Evolutionary conservation across 805 yeast genomes (phyloP), one percentile per base, ranked within the genome.

Genomic region (Metschnikowia henanensis): DNA sequence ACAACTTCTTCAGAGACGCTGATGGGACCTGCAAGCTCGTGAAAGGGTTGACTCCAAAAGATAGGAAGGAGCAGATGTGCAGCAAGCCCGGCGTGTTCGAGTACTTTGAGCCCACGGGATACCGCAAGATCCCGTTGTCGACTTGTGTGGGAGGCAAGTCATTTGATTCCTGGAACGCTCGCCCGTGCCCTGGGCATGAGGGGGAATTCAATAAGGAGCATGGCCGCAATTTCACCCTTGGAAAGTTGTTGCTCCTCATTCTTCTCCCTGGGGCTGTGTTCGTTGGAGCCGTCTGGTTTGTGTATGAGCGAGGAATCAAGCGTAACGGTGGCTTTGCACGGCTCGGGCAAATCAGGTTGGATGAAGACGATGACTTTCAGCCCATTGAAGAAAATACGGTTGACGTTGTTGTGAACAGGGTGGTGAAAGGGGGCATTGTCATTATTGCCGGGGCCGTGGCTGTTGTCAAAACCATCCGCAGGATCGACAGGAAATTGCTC

Each of bases 1-100:
- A 82, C 70, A 91, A 91, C 65, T 91, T 73, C 62, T 77, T 65
- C 45, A 75, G 84, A 46, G 82, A 81, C 39, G 48, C 56, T 0
- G 96, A 89, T 58, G 95, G 95, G 17, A 85, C 94, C 3, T 94
- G 99, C 68, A 80, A 80, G 59, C 75, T 90, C 31, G 87, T 90
- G n/a, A 70, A 74, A 17, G 97, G 97, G 0, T 70, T 79, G 42
- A 61, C 73, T 4, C 87, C 95, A 6, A 74, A 79, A 12, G 87
- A 87, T 57, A 80, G 82, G 43, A 53, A 59, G 53, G 66, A 75
- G 21, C 77, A 74, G 45, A 73, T 77, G 43, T 88, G 97, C 63
- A 72, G 69, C 43, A 70, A 74, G 44, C 70, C 79, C 3, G 74
- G 73, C 33, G 73, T 75, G 1, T 70, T 82, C 49, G 90, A 87